A percentile compares a stretch with the other conserved stretches of the same genome.
These are phyloP conservation scores for Dryas alaskensis DNA, from an alignment of 306 rosid species.

Conservation along the genomic window DNA sequence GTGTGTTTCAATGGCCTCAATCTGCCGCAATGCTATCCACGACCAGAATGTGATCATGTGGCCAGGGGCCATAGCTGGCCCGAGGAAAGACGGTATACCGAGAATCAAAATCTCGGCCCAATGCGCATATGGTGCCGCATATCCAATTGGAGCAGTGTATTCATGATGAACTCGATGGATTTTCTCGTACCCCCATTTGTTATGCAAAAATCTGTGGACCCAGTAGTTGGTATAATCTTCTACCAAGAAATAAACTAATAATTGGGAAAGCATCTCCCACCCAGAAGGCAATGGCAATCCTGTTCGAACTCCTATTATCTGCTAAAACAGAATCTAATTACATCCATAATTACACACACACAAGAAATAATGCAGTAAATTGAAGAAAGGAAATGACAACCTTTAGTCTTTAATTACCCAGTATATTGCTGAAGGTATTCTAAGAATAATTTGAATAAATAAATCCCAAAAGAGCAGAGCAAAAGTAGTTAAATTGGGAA, in stretches of 20 bases:
- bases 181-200: slow-evolving; percentile 72
- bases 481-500: too few species aligned
- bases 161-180: slow-evolving; percentile 84
- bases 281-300: slow-evolving; percentile 74
- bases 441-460: background rate
- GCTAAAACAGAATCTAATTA: slow-evolving; percentile 15
- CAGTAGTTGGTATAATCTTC: slow-evolving; percentile 80
- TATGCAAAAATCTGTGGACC: slow-evolving; percentile 76
- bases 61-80: slow-evolving; percentile 80
- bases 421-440: background rate
- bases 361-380: background rate
- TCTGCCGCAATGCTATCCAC: slow-evolving; percentile 74
- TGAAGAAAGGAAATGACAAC: background rate
- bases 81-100: slow-evolving; percentile 75
- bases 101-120: slow-evolving; percentile 82
- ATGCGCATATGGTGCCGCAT: slow-evolving; percentile 81
- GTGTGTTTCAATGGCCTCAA: slow-evolving; percentile 84
- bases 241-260: slow-evolving; percentile 60
- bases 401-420: background rate
- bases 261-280: slow-evolving; percentile 62
- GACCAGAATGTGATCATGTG: slow-evolving; percentile 80
- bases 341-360: background rate
- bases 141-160: slow-evolving; percentile 69
- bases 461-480: background rate
- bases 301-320: slow-evolving; percentile 74